These are phyloP conservation scores for Paraconiothyrium sp. DNA, from an alignment of 2,329 filamentous ascomycete species.

Conservation along the genomic window DNA sequence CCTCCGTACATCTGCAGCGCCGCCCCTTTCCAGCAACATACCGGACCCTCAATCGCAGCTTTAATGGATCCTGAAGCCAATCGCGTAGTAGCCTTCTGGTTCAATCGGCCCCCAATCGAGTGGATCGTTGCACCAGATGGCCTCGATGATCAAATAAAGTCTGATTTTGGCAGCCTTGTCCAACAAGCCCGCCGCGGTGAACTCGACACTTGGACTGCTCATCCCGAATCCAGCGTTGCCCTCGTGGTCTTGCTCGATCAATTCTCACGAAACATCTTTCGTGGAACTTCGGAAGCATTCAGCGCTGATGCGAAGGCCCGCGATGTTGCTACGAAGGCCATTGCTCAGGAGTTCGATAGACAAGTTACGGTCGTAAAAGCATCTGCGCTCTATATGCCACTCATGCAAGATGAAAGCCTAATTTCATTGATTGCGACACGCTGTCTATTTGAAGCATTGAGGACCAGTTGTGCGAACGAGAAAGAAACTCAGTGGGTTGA, in stretches of 20 bases:
- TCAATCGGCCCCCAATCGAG: constrained; percentile 25
- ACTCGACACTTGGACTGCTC: constrained; percentile 21
- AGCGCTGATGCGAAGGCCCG: constrained; percentile 22
- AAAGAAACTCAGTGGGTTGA: constrained; percentile 26
- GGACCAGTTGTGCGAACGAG: constrained; percentile 19
- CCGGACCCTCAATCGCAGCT: neutral
- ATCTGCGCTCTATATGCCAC: constrained; percentile 24
- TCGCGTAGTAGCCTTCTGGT: constrained; percentile 23
- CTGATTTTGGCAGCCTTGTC: constrained; percentile 24
- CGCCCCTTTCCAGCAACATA: neutral
- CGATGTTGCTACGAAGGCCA: constrained; percentile 19
- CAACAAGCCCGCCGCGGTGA: constrained; percentile 21
- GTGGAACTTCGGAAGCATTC: constrained; percentile 23
- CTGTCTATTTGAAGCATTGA: constrained; percentile 24
- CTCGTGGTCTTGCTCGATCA: constrained; percentile 24
- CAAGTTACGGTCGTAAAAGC: constrained; percentile 25
- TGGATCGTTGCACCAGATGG: constrained; percentile 24
- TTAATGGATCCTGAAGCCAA: constrained; percentile 3
- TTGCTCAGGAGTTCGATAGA: constrained; percentile 26
- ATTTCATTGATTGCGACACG: constrained; percentile 23
- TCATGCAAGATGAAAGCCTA: constrained; percentile 26
- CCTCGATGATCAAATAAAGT: constrained; percentile 24
- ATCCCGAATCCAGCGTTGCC: constrained; percentile 21
- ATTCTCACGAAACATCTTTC: constrained; percentile 27
- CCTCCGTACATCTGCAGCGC: neutral